Evolutionary conservation across 2,329 filamentous ascomycete species (phyloP), one percentile per base, ranked within the genome.

Genomic region (Arthrinium puccinioides): DNA sequence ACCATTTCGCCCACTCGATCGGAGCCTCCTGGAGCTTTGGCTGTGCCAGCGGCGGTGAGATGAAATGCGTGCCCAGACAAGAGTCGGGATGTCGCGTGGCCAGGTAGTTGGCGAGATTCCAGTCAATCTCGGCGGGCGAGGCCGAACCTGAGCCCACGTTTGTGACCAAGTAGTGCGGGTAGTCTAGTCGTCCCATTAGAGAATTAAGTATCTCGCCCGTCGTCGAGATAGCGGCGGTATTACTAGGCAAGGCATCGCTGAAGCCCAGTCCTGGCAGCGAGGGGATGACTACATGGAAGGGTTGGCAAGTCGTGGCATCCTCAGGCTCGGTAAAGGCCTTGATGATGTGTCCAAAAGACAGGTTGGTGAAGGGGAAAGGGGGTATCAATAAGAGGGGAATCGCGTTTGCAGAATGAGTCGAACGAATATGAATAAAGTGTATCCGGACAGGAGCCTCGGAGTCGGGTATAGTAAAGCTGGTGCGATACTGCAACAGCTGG

Each of bases 201-300:
- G 49, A 56, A 48, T 80, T 62, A 36, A 83, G 67, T 10, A 80
- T 56, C 2, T 66, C 63, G 1, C 76, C 78, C 1, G 76, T 75
- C 10, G 68, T 61, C 6, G 62, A 52, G 38, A 77, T 56, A n/a
- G 69, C 66, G 49, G 70, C 63, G 7, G 58, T 59, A 32, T 69
- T 68, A 38, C 64, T 64, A 1, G 66, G 61, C 26, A 80, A 64
- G 3, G 77, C 64, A 53, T 84, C 79, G 53, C 79, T 82, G 50
- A 84, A 85, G 13, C 78, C 80, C 31, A 82, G 63, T 0, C 79
- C 80, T 0, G 81, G 79, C 15, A 84, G 66, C 29, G 75, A 77
- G 1, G 81, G 80, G 15, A 76, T 73, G 15, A 85, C 69, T n/a
- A 84, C 52, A 49, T 84, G 76, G 48, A 84, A 85, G 1, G 76